Evolutionary conservation across 148 eudicot species (phyloP).

Genomic region (Rhododendron williamsianum): DNA sequence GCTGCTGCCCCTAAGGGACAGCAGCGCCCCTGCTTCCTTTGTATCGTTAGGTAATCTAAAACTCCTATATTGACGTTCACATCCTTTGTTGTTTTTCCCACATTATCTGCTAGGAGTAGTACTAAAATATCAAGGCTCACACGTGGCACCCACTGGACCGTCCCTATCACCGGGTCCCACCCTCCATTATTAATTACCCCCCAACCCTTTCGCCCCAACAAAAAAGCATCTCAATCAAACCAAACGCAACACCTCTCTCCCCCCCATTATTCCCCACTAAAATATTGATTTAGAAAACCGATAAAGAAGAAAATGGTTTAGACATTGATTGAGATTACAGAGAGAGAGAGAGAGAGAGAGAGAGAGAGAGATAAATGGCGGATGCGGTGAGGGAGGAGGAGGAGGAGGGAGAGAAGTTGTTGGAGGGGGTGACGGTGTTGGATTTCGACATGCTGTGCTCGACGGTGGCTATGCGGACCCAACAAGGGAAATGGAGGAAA

Average conservation of each 20-base stretch:
- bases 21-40: no score
- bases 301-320: neutral
- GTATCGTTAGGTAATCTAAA: neutral
- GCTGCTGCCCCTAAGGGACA: no score
- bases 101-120: neutral
- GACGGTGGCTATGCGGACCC: constrained; percentile 71
- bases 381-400: constrained; percentile 15
- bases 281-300: neutral
- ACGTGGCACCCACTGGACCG: constrained; percentile 10
- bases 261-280: neutral
- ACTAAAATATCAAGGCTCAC: neutral
- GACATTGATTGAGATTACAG: neutral
- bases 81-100: neutral
- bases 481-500: constrained; percentile 55
- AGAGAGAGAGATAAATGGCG: constrained; percentile 26
- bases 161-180: neutral
- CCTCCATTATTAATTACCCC: neutral
- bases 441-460: constrained; percentile 85
- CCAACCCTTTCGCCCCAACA: neutral
- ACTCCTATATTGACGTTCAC: no score
- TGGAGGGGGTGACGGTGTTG: constrained; percentile 49
- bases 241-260: neutral
- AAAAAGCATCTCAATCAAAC: neutral
- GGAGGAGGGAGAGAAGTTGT: constrained; percentile 57
- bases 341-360: neutral